Evolutionary conservation across 352 stramenopile genomes (phyloP), one percentile per base, ranked within the genome.

Genomic region (Phytophthora hybrid): DNA sequence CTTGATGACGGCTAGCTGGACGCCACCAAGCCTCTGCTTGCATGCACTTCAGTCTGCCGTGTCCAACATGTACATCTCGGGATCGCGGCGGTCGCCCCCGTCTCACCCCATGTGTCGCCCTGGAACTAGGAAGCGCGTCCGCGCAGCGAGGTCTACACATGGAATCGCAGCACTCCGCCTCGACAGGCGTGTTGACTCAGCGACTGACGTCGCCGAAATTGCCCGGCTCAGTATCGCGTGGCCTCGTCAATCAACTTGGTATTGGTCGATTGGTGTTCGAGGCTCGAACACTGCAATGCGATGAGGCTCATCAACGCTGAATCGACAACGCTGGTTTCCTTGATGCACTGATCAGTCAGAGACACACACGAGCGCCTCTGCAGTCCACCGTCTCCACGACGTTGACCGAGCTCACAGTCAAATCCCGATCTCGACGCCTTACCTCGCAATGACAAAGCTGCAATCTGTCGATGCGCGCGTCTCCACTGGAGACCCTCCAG

Each of bases 91-190:
- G 34, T 56, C 39, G 46, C 21, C 63, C 29, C 59, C 64, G 62
- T 59, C 53, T 58, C 41, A 55, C 21, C n/a, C n/a, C 66, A 73
- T 57, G 51, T 73, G 66, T 67, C 49, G 21, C n/a, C 34, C 51
- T 63, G 51, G 59, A 69, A 69, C 59, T 23, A 37, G 37, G 55
- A 69, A 62, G n/a, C n/a, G n/a, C n/a, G 23, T 26, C 23, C 23
- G 39, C 16, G 8, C 47, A 31, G 31, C 55, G 14, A 39, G 37
- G 19, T 21, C 37, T 44, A 26, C 61, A 59, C 60, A 13, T 66
- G 19, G 47, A 39, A 39, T 52, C 52, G 57, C 57, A 49, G 53
- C 53, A 26, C 16, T 41, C 29, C 26, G 55, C n/a, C 29, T 61
- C 16, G 57, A 41, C 10, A 51, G 4, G 3, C 53, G 23, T 34